Base-by-base conservation (phyloP, 176 grass and related monocot genomes). In the Carex parvula region DNA sequence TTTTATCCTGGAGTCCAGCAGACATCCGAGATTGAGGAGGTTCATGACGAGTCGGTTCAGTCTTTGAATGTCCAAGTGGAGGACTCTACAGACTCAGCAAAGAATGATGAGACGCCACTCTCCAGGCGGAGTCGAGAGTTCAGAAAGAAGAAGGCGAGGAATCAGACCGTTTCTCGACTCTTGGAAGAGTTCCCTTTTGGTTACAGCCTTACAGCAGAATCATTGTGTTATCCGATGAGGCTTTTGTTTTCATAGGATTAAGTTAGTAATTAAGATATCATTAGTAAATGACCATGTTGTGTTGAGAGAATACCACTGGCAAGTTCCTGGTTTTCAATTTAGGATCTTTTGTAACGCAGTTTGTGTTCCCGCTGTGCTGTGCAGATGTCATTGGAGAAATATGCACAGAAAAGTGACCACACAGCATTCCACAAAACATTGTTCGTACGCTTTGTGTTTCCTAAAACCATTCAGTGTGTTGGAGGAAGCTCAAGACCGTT, bases 281-380 rank as follows among this genome's bases (percentile, higher is more conserved):
- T 61, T 62, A 81, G 11, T 58, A 44, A 64, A 81, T 81, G 9
- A 29, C 59, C 57, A 18, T 60, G 56, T 63, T 81, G 79, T 46
- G 79, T 46, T 81, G n/a, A 60, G 8, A 81, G 15, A 81, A 81
- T 81, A 81, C 57, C 79, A 65, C 60, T 8, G 33, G 37, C n/a
- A 64, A 11, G 15, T 81, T n/a, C 35, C 58, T 81, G 79, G 79
- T 81, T 81, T 63, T 44, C 2, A 46, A 50, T 12, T 2, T 3
- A 50, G 59, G 79, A 81, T 81, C n/a, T 64, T 65, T 29, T 64
- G 79, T 64, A 65, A 21, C 79, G 7, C n/a, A 6, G 6, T 60
- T 15, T 62, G 18, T 60, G 16, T 64, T 33, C 1, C 35, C 79
- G 16, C 30, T 64, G 17, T 64, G 59, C 29, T 35, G 52, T 16